Base-by-base conservation (phyloP, 1,284 basidiomycete species). In the Trametes pubescens region DNA sequence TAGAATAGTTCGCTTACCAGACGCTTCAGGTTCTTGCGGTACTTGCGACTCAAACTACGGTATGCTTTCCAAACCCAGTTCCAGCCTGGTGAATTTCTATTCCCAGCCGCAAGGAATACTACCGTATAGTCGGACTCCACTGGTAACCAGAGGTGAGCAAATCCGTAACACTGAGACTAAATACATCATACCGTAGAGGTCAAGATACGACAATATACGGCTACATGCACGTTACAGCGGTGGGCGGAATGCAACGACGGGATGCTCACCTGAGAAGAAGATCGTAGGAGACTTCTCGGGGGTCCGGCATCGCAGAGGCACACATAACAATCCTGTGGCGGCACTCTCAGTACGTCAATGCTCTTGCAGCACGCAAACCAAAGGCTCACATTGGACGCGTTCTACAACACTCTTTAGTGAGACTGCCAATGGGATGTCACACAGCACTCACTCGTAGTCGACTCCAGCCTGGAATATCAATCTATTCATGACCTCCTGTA, bases 41-140 rank as follows among this genome's bases (percentile, higher is more conserved):
- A 95, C 76, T 93, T 94, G 58, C 92, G 81, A 73, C 84, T 91
- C 44, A 94, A 78, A 72, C 89, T 90, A 32, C 92, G 83, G 74
- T 95, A 94, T 1, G 92, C 91, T 72, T 93, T 93, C 93, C 93
- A 95, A 35, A 95, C 85, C 93, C 93, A 95, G 67, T 89, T 93
- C 93, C 93, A 94, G 40, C 85, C 84, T 9, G 93, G 93, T 2
- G 87, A 85, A 77, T 94, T 80, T 66, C 80, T 82, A 2, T 86
- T 87, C n/a, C 92, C 93, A 2, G 92, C 89, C 32, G 93, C 91
- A 68, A 95, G 91, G 78, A 94, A 94, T 14, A 94, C 85, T 44
- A 95, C 87, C 1, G 91, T 91, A 71, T 95, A 95, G 77, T 95
- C 93, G 54, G 91, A 90, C 74, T 95, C 93, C 58, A 93, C 92